Base-by-base conservation (phyloP, 176 grass and related monocot species). In the Cenchrus fungigraminus region DNA sequence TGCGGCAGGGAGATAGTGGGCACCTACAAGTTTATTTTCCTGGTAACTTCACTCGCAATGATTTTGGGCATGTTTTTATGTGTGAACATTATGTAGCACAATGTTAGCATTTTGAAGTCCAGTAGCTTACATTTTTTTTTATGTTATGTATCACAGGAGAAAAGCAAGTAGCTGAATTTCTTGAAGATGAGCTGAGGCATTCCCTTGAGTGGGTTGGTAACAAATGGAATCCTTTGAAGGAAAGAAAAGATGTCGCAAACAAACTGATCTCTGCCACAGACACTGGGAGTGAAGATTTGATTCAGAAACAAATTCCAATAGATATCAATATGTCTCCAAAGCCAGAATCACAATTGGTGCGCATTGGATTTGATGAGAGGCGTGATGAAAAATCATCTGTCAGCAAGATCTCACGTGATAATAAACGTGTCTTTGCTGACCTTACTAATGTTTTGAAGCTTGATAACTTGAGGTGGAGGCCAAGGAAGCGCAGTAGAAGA, bases 151-250 rank as follows among this genome's bases (percentile, higher is more conserved):
- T 50, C 65, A 71, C 87, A 98, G 96, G 91, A 67, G 96, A 98
- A 92, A 87, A 90, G 50, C 79, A 45, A 44, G 79, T 79, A 8
- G 83, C 87, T 77, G 58, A 90, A 57, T 95, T 98, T 85, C 37
- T 31, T 3, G 67, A 79, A 43, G 80, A 74, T 44, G 87, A 94
- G 37, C 71, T 98, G 83, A 90, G 96, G 85, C 69, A 72, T 29
- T 98, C 96, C 8, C 90, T 70, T 60, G 96, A 98, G 68, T 98
- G 96, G 96, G 83, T 85, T 47, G 85, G 77, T 75, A 87, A 81
- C 52, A 89, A 87, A 69, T 98, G 96, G 96, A 91, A 69, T 68
- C 68, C 65, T 59, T 68, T 98, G 61, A 88, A 85, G 80, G 83
- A 78, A 65, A 90, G 91, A 43, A 84, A 90, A 85, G 91, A 92